Evolutionary conservation across 1,284 basidiomycete species (phyloP).

Genomic region (Ustilago trichophora): DNA sequence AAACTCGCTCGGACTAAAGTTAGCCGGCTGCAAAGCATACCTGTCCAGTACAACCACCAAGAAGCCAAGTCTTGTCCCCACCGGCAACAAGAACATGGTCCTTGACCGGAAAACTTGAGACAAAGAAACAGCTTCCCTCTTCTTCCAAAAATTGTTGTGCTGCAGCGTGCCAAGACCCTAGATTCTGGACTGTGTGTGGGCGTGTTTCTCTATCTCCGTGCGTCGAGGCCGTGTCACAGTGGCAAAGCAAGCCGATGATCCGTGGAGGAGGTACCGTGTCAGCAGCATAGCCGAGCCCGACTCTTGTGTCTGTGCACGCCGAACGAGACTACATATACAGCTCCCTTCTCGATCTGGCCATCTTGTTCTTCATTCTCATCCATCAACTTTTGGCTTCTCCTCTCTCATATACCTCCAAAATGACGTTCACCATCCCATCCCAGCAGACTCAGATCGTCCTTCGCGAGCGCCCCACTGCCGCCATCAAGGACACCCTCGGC

Average conservation of each 20-base stretch:
- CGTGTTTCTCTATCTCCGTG: too few relatives aligned
- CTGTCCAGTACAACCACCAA: not conserved
- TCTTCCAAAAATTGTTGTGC: too few relatives aligned
- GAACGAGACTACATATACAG: not conserved
- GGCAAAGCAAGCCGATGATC: too few relatives aligned
- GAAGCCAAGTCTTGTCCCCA: not conserved
- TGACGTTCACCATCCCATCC: constrained; percentile 34
- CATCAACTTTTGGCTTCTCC: not conserved
- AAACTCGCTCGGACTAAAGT: not conserved
- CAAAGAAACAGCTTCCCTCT: too few relatives aligned
- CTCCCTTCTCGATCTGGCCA: not conserved
- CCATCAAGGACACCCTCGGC: constrained; percentile 52
- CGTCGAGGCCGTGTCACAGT: too few relatives aligned
- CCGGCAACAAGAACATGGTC: not conserved
- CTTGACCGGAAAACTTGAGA: too few relatives aligned
- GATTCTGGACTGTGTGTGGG: too few relatives aligned
- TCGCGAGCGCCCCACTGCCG: constrained; percentile 61
- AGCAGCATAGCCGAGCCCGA: too few relatives aligned
- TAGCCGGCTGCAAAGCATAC: not conserved
- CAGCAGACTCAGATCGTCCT: constrained; percentile 58
- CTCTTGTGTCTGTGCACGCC: too few relatives aligned
- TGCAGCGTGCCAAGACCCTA: too few relatives aligned
- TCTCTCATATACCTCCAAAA: not conserved
- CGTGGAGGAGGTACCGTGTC: too few relatives aligned
- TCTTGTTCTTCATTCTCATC: not conserved